These are phyloP conservation scores for Beauveria rudraprayagi DNA, from an alignment of 2,329 filamentous ascomycete species.

Conservation along the genomic window DNA sequence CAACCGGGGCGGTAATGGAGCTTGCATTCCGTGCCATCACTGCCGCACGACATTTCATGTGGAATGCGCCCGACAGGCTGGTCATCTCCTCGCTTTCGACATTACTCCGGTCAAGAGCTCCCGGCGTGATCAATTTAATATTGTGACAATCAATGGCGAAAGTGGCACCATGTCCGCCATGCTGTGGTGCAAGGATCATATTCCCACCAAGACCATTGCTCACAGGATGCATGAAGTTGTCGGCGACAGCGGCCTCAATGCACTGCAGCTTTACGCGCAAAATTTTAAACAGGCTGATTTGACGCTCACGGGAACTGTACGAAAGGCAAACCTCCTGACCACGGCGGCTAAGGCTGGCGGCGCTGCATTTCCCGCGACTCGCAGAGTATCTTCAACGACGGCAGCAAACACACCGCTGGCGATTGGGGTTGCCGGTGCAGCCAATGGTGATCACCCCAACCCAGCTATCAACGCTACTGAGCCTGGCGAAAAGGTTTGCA, in stretches of 20 bases:
- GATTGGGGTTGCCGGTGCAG: background rate
- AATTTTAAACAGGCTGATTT: constrained; percentile 94
- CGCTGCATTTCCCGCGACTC: constrained; percentile 25
- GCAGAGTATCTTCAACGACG: constrained; percentile 50
- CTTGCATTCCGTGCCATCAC: constrained; percentile 74
- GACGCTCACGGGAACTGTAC: constrained; percentile 80
- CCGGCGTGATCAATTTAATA: constrained; percentile 69
- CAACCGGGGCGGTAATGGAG: constrained; percentile 58
- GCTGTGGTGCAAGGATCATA: constrained; percentile 88
- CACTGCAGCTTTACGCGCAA: constrained; percentile 76
- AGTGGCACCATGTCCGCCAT: constrained; percentile 75
- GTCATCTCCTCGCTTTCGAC: constrained; percentile 82
- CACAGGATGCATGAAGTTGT: constrained; percentile 73
- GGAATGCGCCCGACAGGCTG: constrained; percentile 78
- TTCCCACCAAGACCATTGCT: constrained; percentile 60
- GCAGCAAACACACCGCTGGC: constrained; percentile 22
- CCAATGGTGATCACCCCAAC: constrained; percentile 20
- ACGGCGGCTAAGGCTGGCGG: constrained; percentile 49
- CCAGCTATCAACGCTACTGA: constrained; percentile 23
- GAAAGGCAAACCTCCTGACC: constrained; percentile 76
- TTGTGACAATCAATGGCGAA: constrained; percentile 74
- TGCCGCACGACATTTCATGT: constrained; percentile 68
- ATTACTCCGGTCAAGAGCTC: constrained; percentile 84
- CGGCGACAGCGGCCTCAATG: constrained; percentile 63
- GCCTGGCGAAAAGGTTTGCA: constrained; percentile 47